phyloP scores from a whole-genome alignment of 2,329 filamentous ascomycete genomes.

The Clarireedia sp. region DNA sequence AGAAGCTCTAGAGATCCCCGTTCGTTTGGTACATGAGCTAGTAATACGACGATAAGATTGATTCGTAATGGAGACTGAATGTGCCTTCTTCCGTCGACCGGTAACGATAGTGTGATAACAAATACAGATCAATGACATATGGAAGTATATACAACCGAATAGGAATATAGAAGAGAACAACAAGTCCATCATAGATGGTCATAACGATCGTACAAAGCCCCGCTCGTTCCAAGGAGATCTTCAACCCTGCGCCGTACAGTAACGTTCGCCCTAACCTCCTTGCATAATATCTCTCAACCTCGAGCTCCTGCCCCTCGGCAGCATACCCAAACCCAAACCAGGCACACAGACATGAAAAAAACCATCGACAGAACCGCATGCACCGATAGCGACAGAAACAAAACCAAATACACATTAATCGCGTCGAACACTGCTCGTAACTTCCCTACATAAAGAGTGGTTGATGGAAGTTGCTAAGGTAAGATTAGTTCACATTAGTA shows the following conservation, averaged over 20 bases:
- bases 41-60: too few species aligned
- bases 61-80: too few species aligned
- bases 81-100: too few species aligned
- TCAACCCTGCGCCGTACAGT: background rate
- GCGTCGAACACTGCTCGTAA: conserved; percentile 6
- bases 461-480: conserved; percentile 7
- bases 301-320: conserved; percentile 5
- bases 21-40: too few species aligned
- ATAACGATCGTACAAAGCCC: background rate
- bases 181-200: background rate
- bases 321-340: conserved; percentile 14
- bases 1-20: too few species aligned
- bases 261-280: background rate
- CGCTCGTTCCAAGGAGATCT: background rate
- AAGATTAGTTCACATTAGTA: background rate
- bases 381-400: conserved; percentile 13
- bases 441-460: conserved; percentile 8
- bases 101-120: background rate
- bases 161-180: background rate
- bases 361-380: conserved; percentile 13
- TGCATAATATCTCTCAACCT: background rate
- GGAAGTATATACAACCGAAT: background rate
- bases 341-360: conserved; percentile 11
- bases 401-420: conserved; percentile 9
- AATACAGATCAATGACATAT: background rate